Evolutionary conservation across 2,329 filamentous ascomycete species (phyloP).

Genomic region (Xylariomycetidae sp.): DNA sequence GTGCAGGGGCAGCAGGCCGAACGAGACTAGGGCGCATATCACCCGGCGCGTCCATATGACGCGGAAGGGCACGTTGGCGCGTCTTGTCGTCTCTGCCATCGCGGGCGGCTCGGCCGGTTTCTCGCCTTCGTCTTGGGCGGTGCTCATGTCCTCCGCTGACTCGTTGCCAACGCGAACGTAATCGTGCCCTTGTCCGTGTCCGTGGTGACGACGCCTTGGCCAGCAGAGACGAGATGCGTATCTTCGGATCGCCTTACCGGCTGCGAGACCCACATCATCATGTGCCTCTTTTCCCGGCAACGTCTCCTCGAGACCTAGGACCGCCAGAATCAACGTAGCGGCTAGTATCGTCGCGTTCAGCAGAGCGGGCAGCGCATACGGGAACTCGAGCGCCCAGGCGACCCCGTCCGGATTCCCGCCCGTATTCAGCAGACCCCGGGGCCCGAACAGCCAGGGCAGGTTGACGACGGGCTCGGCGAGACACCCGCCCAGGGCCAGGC

Average conservation of each 20-base stretch:
- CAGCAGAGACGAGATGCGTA: not conserved
- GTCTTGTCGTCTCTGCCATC: constrained; percentile 7
- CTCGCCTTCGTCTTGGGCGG: constrained; percentile 7
- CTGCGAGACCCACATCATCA: constrained; percentile 12
- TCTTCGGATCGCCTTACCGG: constrained; percentile 10
- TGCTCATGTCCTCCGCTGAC: constrained; percentile 12
- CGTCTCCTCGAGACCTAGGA: constrained; percentile 32
- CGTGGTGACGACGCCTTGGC: not conserved
- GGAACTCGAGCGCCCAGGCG: constrained; percentile 35
- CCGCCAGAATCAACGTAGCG: constrained; percentile 26
- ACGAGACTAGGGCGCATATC: constrained; percentile 29
- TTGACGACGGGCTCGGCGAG: constrained; percentile 38
- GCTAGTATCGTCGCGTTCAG: constrained; percentile 32
- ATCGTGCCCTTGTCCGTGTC: constrained; percentile 6
- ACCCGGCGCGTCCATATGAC: constrained; percentile 28
- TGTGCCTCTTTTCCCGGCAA: constrained; percentile 27
- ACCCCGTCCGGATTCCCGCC: constrained; percentile 26
- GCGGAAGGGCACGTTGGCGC: constrained; percentile 11
- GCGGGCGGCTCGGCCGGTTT: constrained; percentile 8
- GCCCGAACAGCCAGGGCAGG: constrained; percentile 34
- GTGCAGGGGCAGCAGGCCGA: constrained; percentile 54
- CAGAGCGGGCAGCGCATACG: constrained; percentile 39
- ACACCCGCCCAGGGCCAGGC: constrained; percentile 37
- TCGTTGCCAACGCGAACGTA: constrained; percentile 14
- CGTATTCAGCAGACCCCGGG: constrained; percentile 30